A percentile compares a stretch with the other conserved stretches of the same genome.
These are phyloP conservation scores for Xanthoceras sorbifolium DNA, from an alignment of 345 rosid species.

Conservation along the genomic window DNA sequence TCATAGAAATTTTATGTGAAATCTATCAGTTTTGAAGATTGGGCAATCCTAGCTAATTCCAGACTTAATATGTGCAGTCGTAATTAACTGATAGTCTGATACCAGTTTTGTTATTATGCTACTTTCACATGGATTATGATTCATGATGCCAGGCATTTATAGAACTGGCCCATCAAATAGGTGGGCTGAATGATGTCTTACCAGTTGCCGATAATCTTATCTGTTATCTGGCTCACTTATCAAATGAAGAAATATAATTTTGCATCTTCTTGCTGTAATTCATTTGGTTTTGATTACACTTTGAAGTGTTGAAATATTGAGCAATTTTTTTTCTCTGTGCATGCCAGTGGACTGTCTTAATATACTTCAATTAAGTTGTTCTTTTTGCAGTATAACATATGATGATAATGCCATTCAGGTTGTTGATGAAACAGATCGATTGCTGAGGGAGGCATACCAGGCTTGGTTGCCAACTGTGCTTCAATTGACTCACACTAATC, in stretches of 20 bases:
- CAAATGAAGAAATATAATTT: background rate
- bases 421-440: conserved; percentile 94
- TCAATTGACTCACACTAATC: conserved; percentile 47
- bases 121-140: background rate
- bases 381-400: conserved; percentile 13
- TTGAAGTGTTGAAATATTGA: background rate
- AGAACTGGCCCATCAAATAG: background rate
- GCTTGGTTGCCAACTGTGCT: conserved; percentile 96
- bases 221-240: background rate
- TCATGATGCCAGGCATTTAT: background rate
- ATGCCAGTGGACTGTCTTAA: background rate
- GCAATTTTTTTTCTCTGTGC: background rate
- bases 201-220: background rate
- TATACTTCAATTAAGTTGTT: background rate
- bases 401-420: conserved; percentile 56
- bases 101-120: background rate
- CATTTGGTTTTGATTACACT: background rate
- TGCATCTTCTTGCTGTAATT: background rate
- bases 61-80: background rate
- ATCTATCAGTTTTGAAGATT: background rate
- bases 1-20: background rate
- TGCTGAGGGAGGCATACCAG: conserved; percentile 93
- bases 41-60: background rate
- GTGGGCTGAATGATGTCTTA: background rate
- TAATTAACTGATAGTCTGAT: background rate